Evolutionary conservation across 495 filamentous ascomycete genomes (phyloP).

Genomic region (Penicillium herquei): DNA sequence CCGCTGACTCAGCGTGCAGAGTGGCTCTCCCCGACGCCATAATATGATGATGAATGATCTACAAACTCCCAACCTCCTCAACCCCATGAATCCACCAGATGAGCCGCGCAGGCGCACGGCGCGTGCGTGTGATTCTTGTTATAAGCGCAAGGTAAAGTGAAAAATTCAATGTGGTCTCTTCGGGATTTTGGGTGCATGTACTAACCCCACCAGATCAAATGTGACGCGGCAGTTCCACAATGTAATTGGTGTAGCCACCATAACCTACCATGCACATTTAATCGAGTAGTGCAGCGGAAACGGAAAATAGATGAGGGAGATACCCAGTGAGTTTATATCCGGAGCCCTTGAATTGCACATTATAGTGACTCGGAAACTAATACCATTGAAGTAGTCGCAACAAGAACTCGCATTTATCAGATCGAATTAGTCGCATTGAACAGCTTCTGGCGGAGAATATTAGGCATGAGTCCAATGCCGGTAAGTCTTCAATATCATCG

Average conservation of each 20-base stretch:
- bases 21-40: not conserved
- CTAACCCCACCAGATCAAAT: constrained; percentile 45
- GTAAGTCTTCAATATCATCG: constrained; percentile 11
- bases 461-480: constrained; percentile 15
- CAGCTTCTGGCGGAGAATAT: constrained; percentile 36
- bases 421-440: constrained; percentile 43
- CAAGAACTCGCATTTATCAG: constrained; percentile 31
- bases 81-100: constrained; percentile 16
- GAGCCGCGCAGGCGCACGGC: constrained; percentile 30
- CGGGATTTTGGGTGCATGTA: not conserved
- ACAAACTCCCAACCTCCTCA: not conserved
- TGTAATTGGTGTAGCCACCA: constrained; percentile 58
- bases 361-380: not conserved
- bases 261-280: constrained; percentile 47
- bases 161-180: not conserved
- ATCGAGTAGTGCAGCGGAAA: constrained; percentile 35
- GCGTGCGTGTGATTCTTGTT: constrained; percentile 52
- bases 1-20: constrained; percentile 19
- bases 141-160: constrained; percentile 43
- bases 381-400: constrained; percentile 13
- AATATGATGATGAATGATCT: constrained; percentile 1
- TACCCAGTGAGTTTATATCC: constrained; percentile 15
- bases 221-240: constrained; percentile 39
- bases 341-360: not conserved
- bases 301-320: constrained; percentile 26